A percentile compares a stretch with the other conserved stretches of the same genome.
Evolutionary conservation across 768 basidiomycete species (phyloP).

Genomic region (Chalciporus sphaerocephalus): DNA sequence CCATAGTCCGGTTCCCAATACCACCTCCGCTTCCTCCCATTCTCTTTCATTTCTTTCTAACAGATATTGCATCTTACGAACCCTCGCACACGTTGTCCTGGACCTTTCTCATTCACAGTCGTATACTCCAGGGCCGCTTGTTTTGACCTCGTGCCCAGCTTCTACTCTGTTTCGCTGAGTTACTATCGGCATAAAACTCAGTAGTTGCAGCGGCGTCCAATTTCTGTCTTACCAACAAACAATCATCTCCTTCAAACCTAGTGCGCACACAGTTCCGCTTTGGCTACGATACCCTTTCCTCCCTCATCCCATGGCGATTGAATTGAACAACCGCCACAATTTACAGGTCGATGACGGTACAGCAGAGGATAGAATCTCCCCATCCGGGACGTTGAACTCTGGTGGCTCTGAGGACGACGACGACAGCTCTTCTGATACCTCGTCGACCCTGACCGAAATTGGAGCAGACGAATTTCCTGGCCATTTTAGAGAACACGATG

Average conservation of each 20-base stretch:
- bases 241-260: constrained; percentile 29
- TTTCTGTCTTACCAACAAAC: constrained; percentile 36
- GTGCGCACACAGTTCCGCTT: constrained; percentile 13
- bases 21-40: constrained; percentile 7
- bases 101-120: constrained; percentile 24
- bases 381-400: constrained; percentile 7
- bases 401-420: constrained; percentile 27
- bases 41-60: constrained; percentile 11
- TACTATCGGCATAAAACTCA: constrained; percentile 39
- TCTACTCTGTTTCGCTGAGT: constrained; percentile 38
- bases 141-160: constrained; percentile 35
- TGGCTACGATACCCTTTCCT: background rate
- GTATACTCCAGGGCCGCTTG: constrained; percentile 30
- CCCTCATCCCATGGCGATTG: constrained; percentile 26
- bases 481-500: constrained; percentile 56
- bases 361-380: constrained; percentile 9
- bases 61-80: constrained; percentile 13
- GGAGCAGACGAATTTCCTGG: constrained; percentile 49
- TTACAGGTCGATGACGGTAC: constrained; percentile 18
- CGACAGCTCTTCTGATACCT: constrained; percentile 38
- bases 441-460: constrained; percentile 44
- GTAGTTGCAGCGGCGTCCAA: constrained; percentile 36
- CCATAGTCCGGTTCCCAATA: constrained; percentile 3
- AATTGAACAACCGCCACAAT: constrained; percentile 21
- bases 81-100: constrained; percentile 11